These are phyloP conservation scores for Orbilia blumenaviensis DNA, from an alignment of 2,329 filamentous ascomycete species.

Conservation along the genomic window DNA sequence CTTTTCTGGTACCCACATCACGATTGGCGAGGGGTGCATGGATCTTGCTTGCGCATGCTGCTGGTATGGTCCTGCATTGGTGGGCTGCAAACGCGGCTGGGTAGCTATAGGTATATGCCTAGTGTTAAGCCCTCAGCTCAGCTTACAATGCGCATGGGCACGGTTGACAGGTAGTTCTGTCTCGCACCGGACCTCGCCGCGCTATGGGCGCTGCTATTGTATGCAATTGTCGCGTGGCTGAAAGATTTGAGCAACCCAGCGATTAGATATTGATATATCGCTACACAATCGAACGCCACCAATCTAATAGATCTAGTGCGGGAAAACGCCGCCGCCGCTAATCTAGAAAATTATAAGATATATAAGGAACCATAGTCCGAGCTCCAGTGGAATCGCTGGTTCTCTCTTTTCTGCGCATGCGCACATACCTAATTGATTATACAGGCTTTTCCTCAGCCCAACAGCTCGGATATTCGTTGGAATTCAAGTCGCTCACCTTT, in stretches of 20 bases:
- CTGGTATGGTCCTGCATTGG: not conserved
- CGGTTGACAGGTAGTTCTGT: not conserved
- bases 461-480: not conserved
- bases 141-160: not conserved
- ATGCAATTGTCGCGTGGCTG: too few relatives aligned
- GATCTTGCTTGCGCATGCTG: not conserved
- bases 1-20: not conserved
- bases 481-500: not conserved
- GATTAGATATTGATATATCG: too few relatives aligned
- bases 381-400: not conserved
- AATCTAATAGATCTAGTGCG: not conserved
- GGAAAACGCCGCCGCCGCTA: not conserved
- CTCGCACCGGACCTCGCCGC: too few relatives aligned
- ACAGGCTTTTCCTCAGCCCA: not conserved
- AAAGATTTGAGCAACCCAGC: too few relatives aligned
- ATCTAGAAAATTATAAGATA: not conserved
- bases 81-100: not conserved
- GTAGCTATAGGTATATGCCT: too few relatives aligned
- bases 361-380: not conserved
- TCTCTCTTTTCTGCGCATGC: not conserved
- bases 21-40: slow-evolving; percentile 36
- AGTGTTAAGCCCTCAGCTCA: too few relatives aligned
- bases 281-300: too few relatives aligned
- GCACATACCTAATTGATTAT: not conserved
- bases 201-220: too few relatives aligned